These are phyloP conservation scores for Incumbomyces lentus DNA, from an alignment of 2,329 filamentous ascomycete genomes.

Conservation along the genomic window DNA sequence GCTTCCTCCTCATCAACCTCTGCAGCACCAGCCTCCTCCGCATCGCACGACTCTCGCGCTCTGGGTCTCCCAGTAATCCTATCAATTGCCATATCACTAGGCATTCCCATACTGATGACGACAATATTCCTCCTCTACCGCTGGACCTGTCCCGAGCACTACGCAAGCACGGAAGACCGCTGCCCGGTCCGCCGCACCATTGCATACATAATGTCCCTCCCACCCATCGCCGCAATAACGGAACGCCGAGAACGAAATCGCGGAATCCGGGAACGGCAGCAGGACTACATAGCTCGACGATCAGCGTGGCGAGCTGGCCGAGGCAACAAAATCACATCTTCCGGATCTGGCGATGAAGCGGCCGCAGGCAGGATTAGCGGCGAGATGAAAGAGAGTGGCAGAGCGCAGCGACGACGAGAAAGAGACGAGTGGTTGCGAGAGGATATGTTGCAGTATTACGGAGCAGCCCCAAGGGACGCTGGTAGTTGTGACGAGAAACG, in stretches of 20 bases:
- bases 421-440: conserved; percentile 4
- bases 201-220: neutral
- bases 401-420: neutral
- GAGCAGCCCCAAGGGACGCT: neutral
- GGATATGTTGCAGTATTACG: neutral
- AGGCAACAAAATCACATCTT: neutral
- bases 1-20: too few relatives aligned
- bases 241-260: neutral
- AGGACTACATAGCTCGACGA: neutral
- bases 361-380: neutral
- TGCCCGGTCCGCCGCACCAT: neutral
- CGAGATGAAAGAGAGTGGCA: neutral
- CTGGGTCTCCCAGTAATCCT: neutral
- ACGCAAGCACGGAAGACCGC: conserved; percentile 1
- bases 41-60: too few relatives aligned
- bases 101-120: neutral
- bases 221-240: neutral
- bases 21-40: too few relatives aligned
- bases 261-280: neutral
- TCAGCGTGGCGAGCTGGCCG: neutral
- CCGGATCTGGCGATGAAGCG: neutral
- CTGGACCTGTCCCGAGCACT: neutral
- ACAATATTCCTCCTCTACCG: neutral
- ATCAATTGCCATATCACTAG: neutral
- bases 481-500: too few relatives aligned